A percentile compares a stretch with the other conserved stretches of the same genome.
Conservation (phyloP, 2,329 filamentous ascomycete genomes). For the Exophiala mesophila region DNA sequence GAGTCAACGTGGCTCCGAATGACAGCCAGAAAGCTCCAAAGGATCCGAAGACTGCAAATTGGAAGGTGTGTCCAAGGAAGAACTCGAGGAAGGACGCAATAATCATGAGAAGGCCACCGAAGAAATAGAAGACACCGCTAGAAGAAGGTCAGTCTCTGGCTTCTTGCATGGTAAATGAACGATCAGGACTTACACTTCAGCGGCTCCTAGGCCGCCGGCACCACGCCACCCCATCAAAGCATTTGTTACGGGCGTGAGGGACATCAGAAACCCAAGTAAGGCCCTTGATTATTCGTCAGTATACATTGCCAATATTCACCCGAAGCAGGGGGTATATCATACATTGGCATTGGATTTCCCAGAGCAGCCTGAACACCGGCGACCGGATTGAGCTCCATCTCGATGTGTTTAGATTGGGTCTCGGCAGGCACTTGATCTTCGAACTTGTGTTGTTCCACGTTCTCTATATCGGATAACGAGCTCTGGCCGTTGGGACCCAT, state of each 20-base stretch:
- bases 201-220: slow-evolving; percentile 49
- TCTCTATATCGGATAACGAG: too few species aligned
- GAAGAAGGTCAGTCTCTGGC: too few species aligned
- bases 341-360: background rate
- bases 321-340: background rate
- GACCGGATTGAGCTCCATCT: background rate
- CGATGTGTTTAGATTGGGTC: background rate
- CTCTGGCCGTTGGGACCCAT: background rate
- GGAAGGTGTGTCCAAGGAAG: slow-evolving; percentile 44
- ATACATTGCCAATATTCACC: too few species aligned
- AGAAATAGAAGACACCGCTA: slow-evolving; percentile 30
- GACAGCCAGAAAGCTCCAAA: slow-evolving; percentile 49
- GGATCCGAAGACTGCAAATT: slow-evolving; percentile 50
- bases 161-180: too few species aligned
- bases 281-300: background rate
- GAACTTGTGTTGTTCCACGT: too few species aligned
- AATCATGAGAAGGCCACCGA: slow-evolving; percentile 31
- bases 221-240: slow-evolving; percentile 56
- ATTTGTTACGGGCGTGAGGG: slow-evolving; percentile 50
- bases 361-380: background rate
- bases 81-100: slow-evolving; percentile 30
- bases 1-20: slow-evolving; percentile 50
- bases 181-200: slow-evolving; percentile 15
- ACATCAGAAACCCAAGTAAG: slow-evolving; percentile 34
- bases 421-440: background rate